Evolutionary conservation across 768 basidiomycete species (phyloP), one percentile per base, ranked within the genome.

Genomic region (Pisolithus sp.): DNA sequence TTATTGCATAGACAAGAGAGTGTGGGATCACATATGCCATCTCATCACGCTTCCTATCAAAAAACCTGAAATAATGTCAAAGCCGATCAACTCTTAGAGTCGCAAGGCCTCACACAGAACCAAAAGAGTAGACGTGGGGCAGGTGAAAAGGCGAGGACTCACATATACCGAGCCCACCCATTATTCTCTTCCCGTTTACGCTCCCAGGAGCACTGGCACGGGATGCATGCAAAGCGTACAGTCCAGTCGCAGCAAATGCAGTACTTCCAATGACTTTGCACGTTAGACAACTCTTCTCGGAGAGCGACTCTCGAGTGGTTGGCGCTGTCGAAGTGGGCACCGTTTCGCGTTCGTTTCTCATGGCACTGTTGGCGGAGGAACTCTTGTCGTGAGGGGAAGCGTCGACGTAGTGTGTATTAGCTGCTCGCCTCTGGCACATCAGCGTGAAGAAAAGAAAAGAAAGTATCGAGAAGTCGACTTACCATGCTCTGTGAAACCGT

Each of bases 181-280:
- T 72, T 48, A 85, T 70, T 37, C 74, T 71, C 63, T 86, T 88
- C 51, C 85, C 84, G 24, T 74, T 61, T 4, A 74, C 65, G 2
- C 78, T 80, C 5, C 86, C 85, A 7, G 81, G 84, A 10, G 82
- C 82, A 40, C 73, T 72, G 23, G 76, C 73, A 44, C 86, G 80
- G 24, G 85, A 77, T 71, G 79, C 76, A 63, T 76, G 75, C 24
- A 89, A 66, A 2, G 87, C 85, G 61, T 89, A 88, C 23, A 82
- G 54, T 5, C 88, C 86, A 5, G 81, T 76, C 4, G 76, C 76
- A 20, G 75, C 79, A 5, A 89, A 75, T 2, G 82, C 80, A 28
- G 72, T 80, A 0, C 85, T 78, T 18, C 86, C 86, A 38, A 86
- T 77, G 49, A 89, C 69, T 39, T 79, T 78, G 63, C 88, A 89